Percentiles rank a stretch among this genome's conserved stretches.
Conservation (phyloP, 306 rosid species). For the Prunus armeniaca region DNA sequence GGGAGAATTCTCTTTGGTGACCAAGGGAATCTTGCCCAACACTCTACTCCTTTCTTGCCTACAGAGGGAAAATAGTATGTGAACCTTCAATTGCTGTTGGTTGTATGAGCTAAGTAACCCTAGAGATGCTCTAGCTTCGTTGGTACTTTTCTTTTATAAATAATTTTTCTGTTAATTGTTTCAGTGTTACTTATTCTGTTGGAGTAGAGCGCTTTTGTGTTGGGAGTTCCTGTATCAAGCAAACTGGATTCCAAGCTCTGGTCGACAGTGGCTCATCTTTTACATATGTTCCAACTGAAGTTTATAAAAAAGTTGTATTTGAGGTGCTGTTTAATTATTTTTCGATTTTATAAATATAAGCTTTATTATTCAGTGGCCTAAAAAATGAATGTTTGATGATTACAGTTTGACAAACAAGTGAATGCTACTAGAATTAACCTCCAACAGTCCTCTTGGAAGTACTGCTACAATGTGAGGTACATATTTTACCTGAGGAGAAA, state of each 20-base stretch:
- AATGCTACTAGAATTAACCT: slow-evolving; percentile 38
- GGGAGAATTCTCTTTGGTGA: slow-evolving; percentile 73
- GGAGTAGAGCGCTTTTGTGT: slow-evolving; percentile 55
- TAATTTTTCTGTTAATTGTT: slow-evolving; percentile 12
- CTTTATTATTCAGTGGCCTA: slow-evolving; percentile 9
- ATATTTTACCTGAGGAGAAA: slow-evolving; percentile 5
- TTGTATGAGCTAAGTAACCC: not conserved
- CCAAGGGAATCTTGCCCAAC: slow-evolving; percentile 46
- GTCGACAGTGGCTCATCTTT: slow-evolving; percentile 61
- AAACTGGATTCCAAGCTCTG: slow-evolving; percentile 38
- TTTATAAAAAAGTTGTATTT: slow-evolving; percentile 35
- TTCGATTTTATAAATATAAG: slow-evolving; percentile 2
- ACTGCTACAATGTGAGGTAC: slow-evolving; percentile 58
- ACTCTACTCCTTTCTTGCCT: slow-evolving; percentile 50
- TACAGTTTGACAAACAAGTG: slow-evolving; percentile 58
- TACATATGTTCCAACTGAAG: slow-evolving; percentile 49
- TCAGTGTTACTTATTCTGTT: slow-evolving; percentile 39
- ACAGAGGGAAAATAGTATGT: slow-evolving; percentile 42
- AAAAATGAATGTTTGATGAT: slow-evolving; percentile 17
- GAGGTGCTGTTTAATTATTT: slow-evolving; percentile 39
- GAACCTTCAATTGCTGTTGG: not conserved
- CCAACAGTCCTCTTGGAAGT: slow-evolving; percentile 34
- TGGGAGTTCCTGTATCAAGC: slow-evolving; percentile 48
- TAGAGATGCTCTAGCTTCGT: not conserved
- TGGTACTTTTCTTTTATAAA: not conserved